These are phyloP conservation scores for Vitis rotundifolia DNA, from an alignment of 164 flowering plant genomes.

Conservation along the genomic window DNA sequence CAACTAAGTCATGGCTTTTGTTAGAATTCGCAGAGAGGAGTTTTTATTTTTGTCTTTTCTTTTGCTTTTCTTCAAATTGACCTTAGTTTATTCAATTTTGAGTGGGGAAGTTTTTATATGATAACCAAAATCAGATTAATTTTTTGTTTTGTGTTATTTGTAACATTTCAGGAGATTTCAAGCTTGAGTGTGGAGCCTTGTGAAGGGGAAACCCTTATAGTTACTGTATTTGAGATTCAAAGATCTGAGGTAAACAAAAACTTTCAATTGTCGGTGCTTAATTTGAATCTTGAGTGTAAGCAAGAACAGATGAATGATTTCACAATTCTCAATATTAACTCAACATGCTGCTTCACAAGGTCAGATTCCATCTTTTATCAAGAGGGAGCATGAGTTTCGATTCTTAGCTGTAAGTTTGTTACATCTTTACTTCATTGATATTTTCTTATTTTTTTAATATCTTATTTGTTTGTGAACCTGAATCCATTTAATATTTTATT, in stretches of 20 bases:
- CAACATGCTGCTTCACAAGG: constrained; percentile 2
- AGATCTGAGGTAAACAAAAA: constrained; percentile 66
- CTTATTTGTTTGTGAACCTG: not conserved
- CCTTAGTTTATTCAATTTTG: not conserved
- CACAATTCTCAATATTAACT: not conserved
- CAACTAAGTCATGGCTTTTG: too few relatives aligned
- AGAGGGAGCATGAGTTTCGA: constrained; percentile 91
- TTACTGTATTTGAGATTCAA: constrained; percentile 81
- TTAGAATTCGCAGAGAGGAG: not conserved
- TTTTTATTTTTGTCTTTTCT: not conserved
- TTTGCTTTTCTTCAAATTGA: not conserved
- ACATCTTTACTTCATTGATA: not conserved
- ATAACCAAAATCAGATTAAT: not conserved
- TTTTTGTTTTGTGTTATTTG: not conserved
- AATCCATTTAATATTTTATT: not conserved
- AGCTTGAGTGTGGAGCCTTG: constrained; percentile 96
- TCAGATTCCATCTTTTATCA: constrained; percentile 78
- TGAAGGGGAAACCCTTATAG: constrained; percentile 74
- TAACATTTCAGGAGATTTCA: constrained; percentile 76
- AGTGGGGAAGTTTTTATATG: not conserved
- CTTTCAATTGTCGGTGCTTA: not conserved
- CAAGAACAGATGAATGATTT: not conserved
- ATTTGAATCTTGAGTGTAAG: not conserved
- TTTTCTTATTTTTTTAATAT: not conserved
- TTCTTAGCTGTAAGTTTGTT: constrained; percentile 75